Base-by-base conservation (phyloP, 1,139 yeast species). In the Casaregolazyma suthepensis region DNA sequence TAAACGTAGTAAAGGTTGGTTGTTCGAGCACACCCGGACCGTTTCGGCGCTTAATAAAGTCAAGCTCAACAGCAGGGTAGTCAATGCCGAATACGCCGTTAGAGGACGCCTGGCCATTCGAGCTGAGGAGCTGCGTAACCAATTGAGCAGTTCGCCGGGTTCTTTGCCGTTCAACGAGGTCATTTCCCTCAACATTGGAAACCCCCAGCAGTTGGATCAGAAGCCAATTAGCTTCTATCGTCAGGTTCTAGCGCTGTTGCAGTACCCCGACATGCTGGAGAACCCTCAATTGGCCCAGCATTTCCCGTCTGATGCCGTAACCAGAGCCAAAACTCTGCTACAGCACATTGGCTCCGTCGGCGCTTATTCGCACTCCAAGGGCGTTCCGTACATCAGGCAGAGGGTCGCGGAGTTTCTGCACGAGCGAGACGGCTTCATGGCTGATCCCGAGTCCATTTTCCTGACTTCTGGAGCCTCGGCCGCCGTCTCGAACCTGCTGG, bases 141-240 rank as follows among this genome's bases (percentile, higher is more conserved):
- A 83, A 59, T 73, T 86, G 50, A 67, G 70, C 29, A 66, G 72
- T 48, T 75, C 79, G 50, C 83, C 85, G 19, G 77, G 75, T 40
- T 81, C 87, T 1, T 73, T 89, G 57, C 96, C 96, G 0, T 94
- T 90, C 66, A 74, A 78, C 48, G 73, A 79, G 58, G 88, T 93
- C 61, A 84, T 93, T 66, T 83, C 82, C 63, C 95, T 97, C 58
- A 93, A 94, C 69, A 93, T 93, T 58, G 99, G 99, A 38, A 94
- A 94, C 68, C 99, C 99, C 1, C 99, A 93, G 70, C 98, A 91
- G 68, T 77, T 93, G 64, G 93, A 88, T 63, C 99, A 93, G 71
- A 79, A 83, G 64, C 99, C 99, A 1, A 75, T 93, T 64, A 88
- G 96, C n/a, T 94, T 94, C 76, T 90, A 89, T 71, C 80, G 99